Evolutionary conservation across 2,329 filamentous ascomycete genomes (phyloP).

Genomic region (Hypoxylon sp.): DNA sequence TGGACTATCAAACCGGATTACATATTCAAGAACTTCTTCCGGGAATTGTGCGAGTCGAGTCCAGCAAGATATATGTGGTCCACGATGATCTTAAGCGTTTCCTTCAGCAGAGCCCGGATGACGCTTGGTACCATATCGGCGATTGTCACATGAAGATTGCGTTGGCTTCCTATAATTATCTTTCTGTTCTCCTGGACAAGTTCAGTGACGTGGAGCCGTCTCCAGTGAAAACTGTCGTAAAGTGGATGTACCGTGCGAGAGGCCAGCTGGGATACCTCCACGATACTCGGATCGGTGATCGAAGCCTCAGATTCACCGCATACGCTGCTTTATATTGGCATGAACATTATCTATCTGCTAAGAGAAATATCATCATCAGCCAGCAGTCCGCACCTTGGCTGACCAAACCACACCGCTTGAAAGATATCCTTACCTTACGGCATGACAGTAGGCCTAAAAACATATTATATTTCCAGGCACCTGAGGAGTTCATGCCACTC

Average conservation of each 20-base stretch:
- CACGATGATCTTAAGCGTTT: slow-evolving; percentile 22
- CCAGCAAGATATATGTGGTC: slow-evolving; percentile 7
- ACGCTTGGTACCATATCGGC: slow-evolving; percentile 29
- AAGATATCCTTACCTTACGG: slow-evolving; percentile 18
- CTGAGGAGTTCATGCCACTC: slow-evolving; percentile 9
- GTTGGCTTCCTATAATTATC: slow-evolving; percentile 22
- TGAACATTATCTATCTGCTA: slow-evolving; percentile 23
- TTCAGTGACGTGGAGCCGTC: not conserved
- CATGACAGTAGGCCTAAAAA: slow-evolving; percentile 2
- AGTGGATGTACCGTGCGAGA: not conserved
- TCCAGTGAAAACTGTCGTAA: slow-evolving; percentile 1
- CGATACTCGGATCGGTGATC: not conserved
- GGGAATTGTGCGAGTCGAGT: slow-evolving; percentile 19
- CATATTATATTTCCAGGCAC: not conserved
- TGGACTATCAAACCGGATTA: not conserved
- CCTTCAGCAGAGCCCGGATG: slow-evolving; percentile 10
- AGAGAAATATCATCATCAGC: not conserved
- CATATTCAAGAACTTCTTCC: slow-evolving; percentile 23
- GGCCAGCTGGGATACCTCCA: slow-evolving; percentile 9
- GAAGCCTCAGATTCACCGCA: not conserved
- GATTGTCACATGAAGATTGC: slow-evolving; percentile 22
- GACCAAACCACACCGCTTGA: slow-evolving; percentile 4
- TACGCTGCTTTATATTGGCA: slow-evolving; percentile 33
- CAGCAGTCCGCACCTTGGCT: slow-evolving; percentile 12
- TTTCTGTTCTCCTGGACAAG: slow-evolving; percentile 15